These are phyloP conservation scores for Suhomyces yuchorum DNA, from an alignment of 1,139 yeast species.

Conservation along the genomic window DNA sequence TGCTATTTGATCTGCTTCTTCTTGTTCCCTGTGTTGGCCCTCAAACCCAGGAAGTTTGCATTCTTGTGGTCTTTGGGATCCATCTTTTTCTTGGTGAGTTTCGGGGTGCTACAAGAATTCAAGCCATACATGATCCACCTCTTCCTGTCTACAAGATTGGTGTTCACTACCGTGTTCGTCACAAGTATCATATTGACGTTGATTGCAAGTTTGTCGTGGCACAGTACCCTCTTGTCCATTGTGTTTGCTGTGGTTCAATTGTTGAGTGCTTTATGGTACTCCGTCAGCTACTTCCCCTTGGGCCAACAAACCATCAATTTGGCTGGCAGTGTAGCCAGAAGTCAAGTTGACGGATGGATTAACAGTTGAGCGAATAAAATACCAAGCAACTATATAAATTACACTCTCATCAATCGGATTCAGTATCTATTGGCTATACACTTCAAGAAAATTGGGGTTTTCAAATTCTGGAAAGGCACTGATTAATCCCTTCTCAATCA, in stretches of 20 bases:
- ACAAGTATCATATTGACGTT: slow-evolving; percentile 54
- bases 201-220: slow-evolving; percentile 48
- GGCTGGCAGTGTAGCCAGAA: slow-evolving; percentile 56
- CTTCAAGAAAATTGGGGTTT: slow-evolving; percentile 14
- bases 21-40: slow-evolving; percentile 55
- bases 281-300: slow-evolving; percentile 64
- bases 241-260: slow-evolving; percentile 55
- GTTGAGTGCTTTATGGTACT: slow-evolving; percentile 55
- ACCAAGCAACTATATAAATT: no score
- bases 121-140: slow-evolving; percentile 51
- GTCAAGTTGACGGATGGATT: slow-evolving; percentile 63
- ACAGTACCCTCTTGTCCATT: slow-evolving; percentile 51
- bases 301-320: slow-evolving; percentile 57
- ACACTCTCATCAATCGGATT: neutral
- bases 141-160: slow-evolving; percentile 50
- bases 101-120: slow-evolving; percentile 60
- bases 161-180: slow-evolving; percentile 52
- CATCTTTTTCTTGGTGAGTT: slow-evolving; percentile 55
- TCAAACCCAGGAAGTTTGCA: slow-evolving; percentile 62
- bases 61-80: slow-evolving; percentile 64
- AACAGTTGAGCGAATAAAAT: slow-evolving; percentile 23
- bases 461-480: slow-evolving; percentile 37
- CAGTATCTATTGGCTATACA: slow-evolving; percentile 12
- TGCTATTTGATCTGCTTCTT: slow-evolving; percentile 59
- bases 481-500: slow-evolving; percentile 45